Percentiles rank a stretch among this genome's conserved stretches.
phyloP scores from a whole-genome alignment of 192 early-diverging fungal genomes.

The Backusella psychrophila region DNA sequence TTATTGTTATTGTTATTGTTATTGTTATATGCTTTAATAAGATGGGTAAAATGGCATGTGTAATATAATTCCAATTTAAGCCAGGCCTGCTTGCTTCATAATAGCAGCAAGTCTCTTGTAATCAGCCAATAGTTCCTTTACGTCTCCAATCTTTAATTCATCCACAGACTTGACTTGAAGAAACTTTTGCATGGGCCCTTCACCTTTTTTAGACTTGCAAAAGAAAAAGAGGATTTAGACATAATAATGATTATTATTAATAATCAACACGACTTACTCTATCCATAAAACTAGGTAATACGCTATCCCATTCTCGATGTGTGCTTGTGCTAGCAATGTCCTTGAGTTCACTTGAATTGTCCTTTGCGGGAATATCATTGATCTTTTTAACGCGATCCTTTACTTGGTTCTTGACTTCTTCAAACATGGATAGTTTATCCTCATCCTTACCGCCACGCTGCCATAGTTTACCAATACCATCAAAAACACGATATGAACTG shows the following conservation, averaged over 20 bases:
- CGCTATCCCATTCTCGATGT: neutral
- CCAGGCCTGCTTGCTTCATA: constrained; percentile 28
- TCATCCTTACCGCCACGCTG: constrained; percentile 3
- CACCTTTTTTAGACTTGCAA: neutral
- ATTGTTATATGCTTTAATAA: too few species aligned
- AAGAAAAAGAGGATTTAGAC: neutral
- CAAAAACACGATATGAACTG: constrained; percentile 44
- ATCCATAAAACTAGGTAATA: constrained; percentile 25
- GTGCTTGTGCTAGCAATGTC: constrained; percentile 12
- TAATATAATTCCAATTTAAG: neutral
- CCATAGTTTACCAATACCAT: constrained; percentile 42
- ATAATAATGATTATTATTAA: neutral
- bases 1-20: too few species aligned
- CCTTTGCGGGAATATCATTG: neutral
- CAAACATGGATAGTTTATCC: neutral
- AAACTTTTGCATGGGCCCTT: constrained; percentile 27
- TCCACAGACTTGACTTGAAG: constrained; percentile 28
- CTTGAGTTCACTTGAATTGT: constrained; percentile 10
- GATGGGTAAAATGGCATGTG: neutral
- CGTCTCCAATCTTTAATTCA: constrained; percentile 30
- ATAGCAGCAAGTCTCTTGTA: constrained; percentile 38
- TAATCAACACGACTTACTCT: neutral
- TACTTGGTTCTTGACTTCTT: neutral
- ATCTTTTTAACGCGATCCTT: neutral
- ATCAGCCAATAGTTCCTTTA: constrained; percentile 33